Conservation (phyloP, 148 eudicot genomes). For the Agrostemma githago region DNA sequence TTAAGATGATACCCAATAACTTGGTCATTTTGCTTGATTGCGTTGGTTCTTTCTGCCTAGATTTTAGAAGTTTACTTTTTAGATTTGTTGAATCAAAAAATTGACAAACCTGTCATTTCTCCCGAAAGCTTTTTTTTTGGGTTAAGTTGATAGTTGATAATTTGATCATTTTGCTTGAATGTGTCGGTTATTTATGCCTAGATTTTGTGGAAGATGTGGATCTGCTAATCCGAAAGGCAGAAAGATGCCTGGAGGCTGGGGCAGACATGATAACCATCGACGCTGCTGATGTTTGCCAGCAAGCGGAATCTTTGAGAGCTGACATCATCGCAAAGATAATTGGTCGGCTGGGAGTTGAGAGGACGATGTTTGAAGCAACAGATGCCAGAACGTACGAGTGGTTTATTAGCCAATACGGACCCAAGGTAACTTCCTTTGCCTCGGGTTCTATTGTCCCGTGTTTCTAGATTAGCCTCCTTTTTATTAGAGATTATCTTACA, state of each 20-base stretch:
- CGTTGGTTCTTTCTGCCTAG: slow-evolving; percentile 30
- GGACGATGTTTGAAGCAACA: slow-evolving; percentile 91
- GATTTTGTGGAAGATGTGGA: slow-evolving; percentile 85
- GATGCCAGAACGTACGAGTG: slow-evolving; percentile 74
- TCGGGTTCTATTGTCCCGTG: not conserved
- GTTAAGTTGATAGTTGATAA: not conserved
- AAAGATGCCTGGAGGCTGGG: slow-evolving; percentile 95
- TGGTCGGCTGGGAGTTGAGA: slow-evolving; percentile 82
- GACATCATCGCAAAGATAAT: slow-evolving; percentile 80
- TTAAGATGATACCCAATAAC: not conserved
- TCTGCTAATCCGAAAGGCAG: slow-evolving; percentile 73
- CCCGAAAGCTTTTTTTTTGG: too few relatives aligned
- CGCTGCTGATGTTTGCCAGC: slow-evolving; percentile 73
- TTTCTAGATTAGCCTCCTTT: not conserved
- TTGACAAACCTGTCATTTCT: too few relatives aligned
- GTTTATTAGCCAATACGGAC: slow-evolving; percentile 88
- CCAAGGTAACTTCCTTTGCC: slow-evolving; percentile 44
- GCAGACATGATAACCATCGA: slow-evolving; percentile 95
- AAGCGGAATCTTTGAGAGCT: slow-evolving; percentile 62
- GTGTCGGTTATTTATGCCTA: slow-evolving; percentile 23
- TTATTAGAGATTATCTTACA: too few relatives aligned
- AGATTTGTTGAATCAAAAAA: too few relatives aligned
- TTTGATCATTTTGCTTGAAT: not conserved
- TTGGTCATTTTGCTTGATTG: not conserved
- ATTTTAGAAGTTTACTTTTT: slow-evolving; percentile 18